A percentile compares a stretch with the other conserved stretches of the same genome.
phyloP scores from a whole-genome alignment of 257 asterid genomes.

The Fraxinus cuspidata region DNA sequence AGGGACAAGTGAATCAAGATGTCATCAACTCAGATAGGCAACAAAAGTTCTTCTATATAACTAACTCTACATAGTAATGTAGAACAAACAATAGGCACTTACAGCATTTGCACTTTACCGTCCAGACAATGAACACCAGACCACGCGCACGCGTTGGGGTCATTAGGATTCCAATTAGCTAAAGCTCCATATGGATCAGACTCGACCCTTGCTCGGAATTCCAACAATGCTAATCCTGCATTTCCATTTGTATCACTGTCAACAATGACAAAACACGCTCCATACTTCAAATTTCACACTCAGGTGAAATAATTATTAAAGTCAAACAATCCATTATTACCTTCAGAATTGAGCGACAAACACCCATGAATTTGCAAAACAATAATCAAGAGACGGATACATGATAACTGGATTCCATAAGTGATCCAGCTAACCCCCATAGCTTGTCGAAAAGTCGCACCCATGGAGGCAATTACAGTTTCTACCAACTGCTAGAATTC shows the following conservation, averaged over 20 bases:
- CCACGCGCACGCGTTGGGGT: conserved; percentile 45
- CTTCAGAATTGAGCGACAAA: conserved; percentile 68
- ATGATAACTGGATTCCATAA: conserved; percentile 46
- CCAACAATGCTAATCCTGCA: conserved; percentile 35
- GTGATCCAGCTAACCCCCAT: conserved; percentile 72
- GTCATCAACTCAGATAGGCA: too few relatives aligned
- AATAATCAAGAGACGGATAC: conserved; percentile 44
- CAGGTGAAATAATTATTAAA: neutral
- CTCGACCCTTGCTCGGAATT: conserved; percentile 55
- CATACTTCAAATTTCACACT: neutral
- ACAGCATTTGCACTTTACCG: conserved; percentile 54
- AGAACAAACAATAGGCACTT: conserved; percentile 40
- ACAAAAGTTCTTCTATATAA: too few relatives aligned
- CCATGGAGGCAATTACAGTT: conserved; percentile 22
- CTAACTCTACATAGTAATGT: conserved; percentile 18
- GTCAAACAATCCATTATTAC: conserved; percentile 34
- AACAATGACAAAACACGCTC: conserved; percentile 6
- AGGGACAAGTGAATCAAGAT: too few relatives aligned
- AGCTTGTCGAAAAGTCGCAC: conserved; percentile 50
- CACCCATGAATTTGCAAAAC: conserved; percentile 44
- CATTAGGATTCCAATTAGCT: conserved; percentile 42
- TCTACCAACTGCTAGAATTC: conserved; percentile 66
- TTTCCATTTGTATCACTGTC: conserved; percentile 22
- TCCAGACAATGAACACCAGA: conserved; percentile 46
- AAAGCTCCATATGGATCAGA: conserved; percentile 68